A percentile compares a stretch with the other conserved stretches of the same genome.
phyloP scores from a whole-genome alignment of 345 rosid species.

The Bruguiera sexangula region DNA sequence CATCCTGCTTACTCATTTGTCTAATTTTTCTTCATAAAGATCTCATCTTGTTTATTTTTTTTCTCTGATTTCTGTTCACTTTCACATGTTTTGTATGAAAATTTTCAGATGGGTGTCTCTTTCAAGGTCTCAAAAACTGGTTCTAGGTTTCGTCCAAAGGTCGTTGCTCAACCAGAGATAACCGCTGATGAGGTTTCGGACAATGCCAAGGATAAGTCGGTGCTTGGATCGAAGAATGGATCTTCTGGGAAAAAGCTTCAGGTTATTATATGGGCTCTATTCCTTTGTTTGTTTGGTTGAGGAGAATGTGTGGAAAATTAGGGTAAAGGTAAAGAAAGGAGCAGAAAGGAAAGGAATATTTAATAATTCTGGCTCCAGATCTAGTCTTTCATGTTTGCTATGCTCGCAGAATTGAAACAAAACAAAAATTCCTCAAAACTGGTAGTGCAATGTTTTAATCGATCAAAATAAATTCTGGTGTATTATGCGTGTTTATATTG shows the following conservation, averaged over 20 bases:
- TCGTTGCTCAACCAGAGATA: slow-evolving; percentile 34
- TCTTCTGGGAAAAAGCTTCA: slow-evolving; percentile 28
- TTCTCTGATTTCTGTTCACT: not conserved
- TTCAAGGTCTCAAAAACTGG: slow-evolving; percentile 71
- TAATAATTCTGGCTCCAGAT: too few species aligned
- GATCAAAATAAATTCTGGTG: too few species aligned
- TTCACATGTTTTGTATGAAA: not conserved
- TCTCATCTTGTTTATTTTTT: not conserved
- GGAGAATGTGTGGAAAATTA: too few species aligned
- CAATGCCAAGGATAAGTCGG: slow-evolving; percentile 33
- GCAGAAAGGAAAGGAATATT: too few species aligned
- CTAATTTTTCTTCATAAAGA: not conserved
- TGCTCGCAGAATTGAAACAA: too few species aligned
- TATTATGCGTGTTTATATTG: too few species aligned
- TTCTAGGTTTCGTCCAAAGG: slow-evolving; percentile 53
- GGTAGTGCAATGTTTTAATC: too few species aligned
- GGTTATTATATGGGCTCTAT: slow-evolving; percentile 30
- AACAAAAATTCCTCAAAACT: too few species aligned
- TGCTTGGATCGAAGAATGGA: slow-evolving; percentile 19
- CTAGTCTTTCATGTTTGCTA: too few species aligned
- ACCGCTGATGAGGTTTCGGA: slow-evolving; percentile 36
- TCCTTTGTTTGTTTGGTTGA: too few species aligned
- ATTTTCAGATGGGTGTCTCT: slow-evolving; percentile 53
- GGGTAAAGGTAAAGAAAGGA: too few species aligned
- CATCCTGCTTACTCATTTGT: not conserved